phyloP scores from a whole-genome alignment of 495 filamentous ascomycete genomes.

The Neurospora sp. region DNA sequence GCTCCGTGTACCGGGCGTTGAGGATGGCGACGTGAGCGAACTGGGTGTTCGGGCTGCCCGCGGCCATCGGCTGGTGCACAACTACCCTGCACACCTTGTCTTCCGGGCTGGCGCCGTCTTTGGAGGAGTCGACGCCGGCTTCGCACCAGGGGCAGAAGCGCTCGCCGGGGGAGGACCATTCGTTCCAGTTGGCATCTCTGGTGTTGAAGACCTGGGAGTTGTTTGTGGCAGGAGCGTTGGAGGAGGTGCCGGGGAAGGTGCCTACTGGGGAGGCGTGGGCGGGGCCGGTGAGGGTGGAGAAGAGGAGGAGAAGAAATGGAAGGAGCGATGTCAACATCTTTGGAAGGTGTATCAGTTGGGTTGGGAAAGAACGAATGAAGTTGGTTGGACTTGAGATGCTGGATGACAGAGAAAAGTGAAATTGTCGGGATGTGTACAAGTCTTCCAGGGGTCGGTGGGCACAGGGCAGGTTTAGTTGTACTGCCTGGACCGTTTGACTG shows the following conservation, averaged over 20 bases:
- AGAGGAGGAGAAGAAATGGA: not conserved
- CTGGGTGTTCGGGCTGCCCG: not conserved
- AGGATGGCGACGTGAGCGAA: not conserved
- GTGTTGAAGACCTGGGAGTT: not conserved
- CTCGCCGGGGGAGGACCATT: not conserved
- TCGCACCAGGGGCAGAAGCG: not conserved
- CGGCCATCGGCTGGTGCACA: not conserved
- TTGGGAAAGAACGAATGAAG: not conserved
- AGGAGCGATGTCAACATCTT: not conserved
- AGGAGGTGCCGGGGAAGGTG: not conserved
- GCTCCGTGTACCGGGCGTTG: not conserved
- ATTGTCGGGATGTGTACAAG: not conserved
- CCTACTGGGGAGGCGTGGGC: not conserved
- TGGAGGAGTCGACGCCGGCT: not conserved
- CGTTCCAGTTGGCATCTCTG: not conserved
- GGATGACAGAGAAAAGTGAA: not conserved
- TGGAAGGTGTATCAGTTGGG: not conserved
- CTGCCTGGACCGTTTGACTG: too few species aligned
- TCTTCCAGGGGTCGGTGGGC: not conserved
- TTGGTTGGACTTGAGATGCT: not conserved
- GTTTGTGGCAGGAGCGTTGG: not conserved
- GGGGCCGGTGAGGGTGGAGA: not conserved
- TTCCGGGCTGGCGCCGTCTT: not conserved
- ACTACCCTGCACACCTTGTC: not conserved
- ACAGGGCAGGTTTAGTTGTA: not conserved